Conservation (phyloP, 2,329 filamentous ascomycete species). For the Beauveria caledonica region DNA sequence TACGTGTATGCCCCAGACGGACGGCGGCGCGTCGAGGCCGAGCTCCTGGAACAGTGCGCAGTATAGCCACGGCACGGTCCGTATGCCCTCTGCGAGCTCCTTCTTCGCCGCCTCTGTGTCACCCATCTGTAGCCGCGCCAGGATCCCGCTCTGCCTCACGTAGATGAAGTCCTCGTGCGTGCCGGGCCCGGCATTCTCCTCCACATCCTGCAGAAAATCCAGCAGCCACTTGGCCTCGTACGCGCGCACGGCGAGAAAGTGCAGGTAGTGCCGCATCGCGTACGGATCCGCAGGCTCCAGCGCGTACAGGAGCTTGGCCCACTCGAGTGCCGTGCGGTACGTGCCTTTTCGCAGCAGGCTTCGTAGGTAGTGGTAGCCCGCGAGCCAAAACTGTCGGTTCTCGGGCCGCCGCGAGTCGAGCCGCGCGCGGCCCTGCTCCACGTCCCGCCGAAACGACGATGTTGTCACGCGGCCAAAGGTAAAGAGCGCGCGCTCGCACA, state of each 20-base stretch:
- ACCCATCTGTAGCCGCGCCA: conserved; percentile 67
- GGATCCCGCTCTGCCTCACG: conserved; percentile 64
- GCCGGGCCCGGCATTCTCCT: conserved; percentile 20
- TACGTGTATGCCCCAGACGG: conserved; percentile 72
- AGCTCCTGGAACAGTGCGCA: conserved; percentile 72
- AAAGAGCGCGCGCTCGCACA: conserved; percentile 86
- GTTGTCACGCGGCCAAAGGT: conserved; percentile 84
- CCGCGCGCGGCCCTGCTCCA: conserved; percentile 71
- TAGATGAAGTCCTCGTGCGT: conserved; percentile 48
- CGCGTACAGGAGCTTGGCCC: conserved; percentile 76
- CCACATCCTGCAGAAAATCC: conserved; percentile 49
- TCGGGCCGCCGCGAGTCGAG: conserved; percentile 75
- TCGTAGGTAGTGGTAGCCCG: conserved; percentile 79
- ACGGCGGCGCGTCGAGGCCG: conserved; percentile 66
- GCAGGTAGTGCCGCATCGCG: conserved; percentile 69
- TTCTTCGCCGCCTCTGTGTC: conserved; percentile 57
- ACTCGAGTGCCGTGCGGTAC: conserved; percentile 86
- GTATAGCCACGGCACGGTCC: conserved; percentile 76
- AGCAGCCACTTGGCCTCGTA: conserved; percentile 70
- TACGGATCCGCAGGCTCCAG: conserved; percentile 76
- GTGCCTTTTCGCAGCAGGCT: conserved; percentile 87
- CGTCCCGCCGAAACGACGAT: conserved; percentile 67
- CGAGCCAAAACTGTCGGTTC: conserved; percentile 89
- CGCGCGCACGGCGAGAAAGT: conserved; percentile 76
- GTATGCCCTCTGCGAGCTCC: conserved; percentile 59